A percentile compares a stretch with the other conserved stretches of the same genome.
Conservation (phyloP, 2,329 filamentous ascomycete genomes). For the Microcyclospora pomicola region DNA sequence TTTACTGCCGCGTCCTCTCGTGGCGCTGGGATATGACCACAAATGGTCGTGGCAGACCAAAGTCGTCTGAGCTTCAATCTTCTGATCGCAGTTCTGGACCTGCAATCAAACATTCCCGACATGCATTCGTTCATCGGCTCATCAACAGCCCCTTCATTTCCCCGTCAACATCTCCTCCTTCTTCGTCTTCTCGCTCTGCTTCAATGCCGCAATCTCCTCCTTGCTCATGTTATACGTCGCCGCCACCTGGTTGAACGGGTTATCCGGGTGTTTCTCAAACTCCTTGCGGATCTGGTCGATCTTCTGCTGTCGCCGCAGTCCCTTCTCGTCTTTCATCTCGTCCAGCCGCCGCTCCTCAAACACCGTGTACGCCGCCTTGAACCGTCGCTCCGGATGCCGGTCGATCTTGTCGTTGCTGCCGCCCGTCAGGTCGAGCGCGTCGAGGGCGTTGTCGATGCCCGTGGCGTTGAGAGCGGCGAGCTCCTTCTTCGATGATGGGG, state of each 20-base stretch:
- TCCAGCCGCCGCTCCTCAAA: constrained; percentile 69
- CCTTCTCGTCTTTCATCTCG: constrained; percentile 77
- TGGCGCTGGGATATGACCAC: too few relatives aligned
- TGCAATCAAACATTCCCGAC: too few relatives aligned
- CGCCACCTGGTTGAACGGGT: constrained; percentile 81
- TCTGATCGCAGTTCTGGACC: too few relatives aligned
- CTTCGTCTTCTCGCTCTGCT: constrained; percentile 26
- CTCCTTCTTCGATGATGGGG: constrained; percentile 32
- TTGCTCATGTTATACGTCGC: constrained; percentile 63
- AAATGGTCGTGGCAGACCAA: too few relatives aligned
- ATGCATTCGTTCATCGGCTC: too few relatives aligned
- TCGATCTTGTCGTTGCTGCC: constrained; percentile 59
- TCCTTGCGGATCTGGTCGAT: constrained; percentile 76
- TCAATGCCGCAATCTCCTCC: constrained; percentile 59
- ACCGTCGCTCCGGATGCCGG: constrained; percentile 73
- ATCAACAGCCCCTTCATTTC: constrained; percentile 2
- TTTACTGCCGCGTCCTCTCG: too few relatives aligned
- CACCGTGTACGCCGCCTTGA: constrained; percentile 69
- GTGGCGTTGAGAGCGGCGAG: constrained; percentile 58
- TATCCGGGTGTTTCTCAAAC: constrained; percentile 88
- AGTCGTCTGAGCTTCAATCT: too few relatives aligned
- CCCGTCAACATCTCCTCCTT: constrained; percentile 16
- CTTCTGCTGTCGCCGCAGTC: constrained; percentile 69
- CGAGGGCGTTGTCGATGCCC: constrained; percentile 86
- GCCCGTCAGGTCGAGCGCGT: constrained; percentile 59